Evolutionary conservation across 169 alveolate species (phyloP).

Genomic region (Neospora caninum): DNA sequence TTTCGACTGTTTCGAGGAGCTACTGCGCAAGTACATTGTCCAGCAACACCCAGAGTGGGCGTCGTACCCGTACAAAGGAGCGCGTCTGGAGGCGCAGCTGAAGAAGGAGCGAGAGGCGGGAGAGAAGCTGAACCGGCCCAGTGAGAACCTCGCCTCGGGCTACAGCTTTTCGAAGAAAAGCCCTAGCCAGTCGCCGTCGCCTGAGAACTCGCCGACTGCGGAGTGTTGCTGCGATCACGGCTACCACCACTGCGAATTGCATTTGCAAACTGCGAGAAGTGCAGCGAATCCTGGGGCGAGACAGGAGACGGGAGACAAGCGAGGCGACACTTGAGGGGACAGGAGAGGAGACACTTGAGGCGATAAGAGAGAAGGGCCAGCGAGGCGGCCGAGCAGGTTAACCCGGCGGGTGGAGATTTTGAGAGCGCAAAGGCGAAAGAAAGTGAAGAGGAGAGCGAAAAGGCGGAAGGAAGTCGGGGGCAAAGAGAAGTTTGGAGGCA

Average conservation of each 20-base stretch:
- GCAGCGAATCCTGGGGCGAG: too few species aligned
- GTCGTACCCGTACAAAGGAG: conserved; percentile 63
- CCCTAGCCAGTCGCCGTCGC: too few species aligned
- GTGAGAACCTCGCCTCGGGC: too few species aligned
- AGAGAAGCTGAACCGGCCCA: not conserved
- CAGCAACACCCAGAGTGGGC: conserved; percentile 66
- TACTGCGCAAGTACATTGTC: conserved; percentile 56
- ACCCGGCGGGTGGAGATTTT: not conserved
- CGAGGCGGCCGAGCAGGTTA: not conserved
- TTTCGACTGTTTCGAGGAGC: conserved; percentile 61
- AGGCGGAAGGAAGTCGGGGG: too few species aligned
- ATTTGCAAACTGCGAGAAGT: not conserved
- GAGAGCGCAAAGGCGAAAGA: not conserved
- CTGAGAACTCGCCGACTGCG: not conserved
- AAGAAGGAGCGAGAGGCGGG: not conserved
- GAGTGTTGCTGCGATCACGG: not conserved
- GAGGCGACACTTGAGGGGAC: not conserved
- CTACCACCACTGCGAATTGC: not conserved
- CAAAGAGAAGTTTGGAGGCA: too few species aligned
- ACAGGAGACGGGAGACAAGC: too few species aligned
- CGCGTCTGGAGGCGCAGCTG: conserved; percentile 35
- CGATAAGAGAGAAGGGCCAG: not conserved
- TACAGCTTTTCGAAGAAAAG: too few species aligned
- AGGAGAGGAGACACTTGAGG: not conserved
- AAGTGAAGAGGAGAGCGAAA: too few species aligned